phyloP scores from a whole-genome alignment of 768 basidiomycete genomes.

The Leucocoprinus sp. region DNA sequence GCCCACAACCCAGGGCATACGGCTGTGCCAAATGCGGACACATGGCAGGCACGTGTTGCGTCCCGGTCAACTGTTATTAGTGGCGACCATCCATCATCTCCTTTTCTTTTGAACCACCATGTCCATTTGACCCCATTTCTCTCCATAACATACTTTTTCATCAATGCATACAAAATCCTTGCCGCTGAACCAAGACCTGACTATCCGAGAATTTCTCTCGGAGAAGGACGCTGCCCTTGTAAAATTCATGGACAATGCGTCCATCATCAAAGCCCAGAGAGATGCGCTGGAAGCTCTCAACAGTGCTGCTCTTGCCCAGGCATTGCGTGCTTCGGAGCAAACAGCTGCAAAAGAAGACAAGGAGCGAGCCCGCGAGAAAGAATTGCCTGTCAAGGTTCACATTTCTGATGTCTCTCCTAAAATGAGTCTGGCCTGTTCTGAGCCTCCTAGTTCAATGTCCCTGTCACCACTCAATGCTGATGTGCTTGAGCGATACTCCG shows the following conservation, averaged over 20 bases:
- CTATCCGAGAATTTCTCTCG: slow-evolving; percentile 17
- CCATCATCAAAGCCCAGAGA: slow-evolving; percentile 22
- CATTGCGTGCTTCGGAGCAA: slow-evolving; percentile 20
- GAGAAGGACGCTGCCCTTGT: slow-evolving; percentile 17
- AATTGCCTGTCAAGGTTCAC: background rate
- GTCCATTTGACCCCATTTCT: background rate
- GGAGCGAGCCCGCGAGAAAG: slow-evolving; percentile 3
- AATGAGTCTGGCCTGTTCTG: background rate
- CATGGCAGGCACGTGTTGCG: slow-evolving; percentile 10
- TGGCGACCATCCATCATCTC: background rate
- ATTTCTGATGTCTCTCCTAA: background rate
- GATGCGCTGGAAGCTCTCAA: slow-evolving; percentile 23
- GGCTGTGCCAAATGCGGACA: slow-evolving; percentile 9
- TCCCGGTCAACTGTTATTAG: background rate
- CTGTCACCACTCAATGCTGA: background rate
- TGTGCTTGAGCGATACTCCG: background rate
- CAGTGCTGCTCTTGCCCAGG: slow-evolving; percentile 19
- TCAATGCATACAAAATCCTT: background rate
- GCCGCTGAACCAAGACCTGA: slow-evolving; percentile 7
- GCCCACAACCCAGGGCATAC: slow-evolving; percentile 10
- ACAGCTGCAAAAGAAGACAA: slow-evolving; percentile 18
- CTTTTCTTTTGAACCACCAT: no score
- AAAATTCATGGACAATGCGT: slow-evolving; percentile 19
- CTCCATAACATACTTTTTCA: background rate
- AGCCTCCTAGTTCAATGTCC: background rate